Conservation (phyloP, 768 basidiomycete genomes). For the Lentinula raphanica region DNA sequence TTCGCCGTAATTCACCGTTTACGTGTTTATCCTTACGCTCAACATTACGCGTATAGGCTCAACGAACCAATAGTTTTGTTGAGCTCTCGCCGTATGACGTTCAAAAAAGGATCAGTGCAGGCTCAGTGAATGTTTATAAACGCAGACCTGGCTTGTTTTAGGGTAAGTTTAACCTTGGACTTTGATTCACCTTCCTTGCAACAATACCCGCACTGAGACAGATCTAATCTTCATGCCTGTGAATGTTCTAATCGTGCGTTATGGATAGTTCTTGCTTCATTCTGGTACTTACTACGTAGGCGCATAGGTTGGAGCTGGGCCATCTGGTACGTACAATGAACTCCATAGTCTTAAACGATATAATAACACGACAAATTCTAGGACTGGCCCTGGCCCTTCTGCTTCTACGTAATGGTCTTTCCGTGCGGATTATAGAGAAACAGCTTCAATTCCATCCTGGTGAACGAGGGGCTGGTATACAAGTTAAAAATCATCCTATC, state of each 20-base stretch:
- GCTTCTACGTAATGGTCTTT: conserved; percentile 23
- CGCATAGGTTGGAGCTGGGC: conserved; percentile 4
- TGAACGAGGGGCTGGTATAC: conserved; percentile 20
- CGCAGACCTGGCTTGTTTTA: too few relatives aligned
- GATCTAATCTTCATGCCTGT: too few relatives aligned
- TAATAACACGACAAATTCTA: not conserved
- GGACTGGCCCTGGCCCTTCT: conserved; percentile 27
- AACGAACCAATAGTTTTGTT: too few relatives aligned
- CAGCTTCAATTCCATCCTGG: conserved; percentile 14
- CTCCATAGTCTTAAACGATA: conserved; percentile 1
- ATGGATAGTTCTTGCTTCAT: not conserved
- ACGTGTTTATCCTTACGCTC: too few relatives aligned
- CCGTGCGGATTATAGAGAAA: conserved; percentile 29
- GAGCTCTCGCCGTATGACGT: too few relatives aligned
- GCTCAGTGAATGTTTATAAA: too few relatives aligned
- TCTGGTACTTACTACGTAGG: not conserved
- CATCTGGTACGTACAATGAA: not conserved
- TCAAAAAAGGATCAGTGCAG: too few relatives aligned
- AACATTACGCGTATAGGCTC: too few relatives aligned
- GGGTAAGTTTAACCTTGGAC: too few relatives aligned
- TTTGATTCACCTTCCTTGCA: too few relatives aligned
- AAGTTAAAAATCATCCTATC: conserved; percentile 11
- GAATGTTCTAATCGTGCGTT: not conserved
- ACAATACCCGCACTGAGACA: too few relatives aligned
- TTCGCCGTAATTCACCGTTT: too few relatives aligned